Evolutionary conservation across 1,284 basidiomycete genomes (phyloP).

Genomic region (Ceratobasidium sp.): DNA sequence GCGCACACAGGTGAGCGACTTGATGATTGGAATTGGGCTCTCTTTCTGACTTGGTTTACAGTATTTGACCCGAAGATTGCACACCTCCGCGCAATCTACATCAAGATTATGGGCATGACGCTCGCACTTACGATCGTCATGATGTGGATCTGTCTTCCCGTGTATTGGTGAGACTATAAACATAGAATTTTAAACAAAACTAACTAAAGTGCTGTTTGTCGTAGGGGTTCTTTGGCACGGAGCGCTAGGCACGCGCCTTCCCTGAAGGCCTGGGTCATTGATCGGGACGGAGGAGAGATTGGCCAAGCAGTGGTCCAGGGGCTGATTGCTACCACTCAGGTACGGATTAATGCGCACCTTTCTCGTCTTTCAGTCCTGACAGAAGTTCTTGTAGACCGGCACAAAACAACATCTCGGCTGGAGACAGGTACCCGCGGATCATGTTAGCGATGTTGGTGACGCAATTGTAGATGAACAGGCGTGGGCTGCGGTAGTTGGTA

Average conservation of each 20-base stretch:
- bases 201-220: background rate
- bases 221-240: conserved; percentile 48
- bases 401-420: conserved; percentile 55
- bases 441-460: conserved; percentile 54
- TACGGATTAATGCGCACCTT: background rate
- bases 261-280: conserved; percentile 62
- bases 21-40: background rate
- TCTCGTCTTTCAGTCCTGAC: background rate
- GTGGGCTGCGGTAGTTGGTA: conserved; percentile 59
- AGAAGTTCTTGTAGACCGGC: conserved; percentile 48
- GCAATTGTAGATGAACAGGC: conserved; percentile 56
- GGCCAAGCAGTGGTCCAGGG: conserved; percentile 57
- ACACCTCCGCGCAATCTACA: conserved; percentile 43
- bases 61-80: conserved; percentile 48
- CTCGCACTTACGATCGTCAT: conserved; percentile 45
- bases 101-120: conserved; percentile 46
- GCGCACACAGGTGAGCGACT: conserved; percentile 16
- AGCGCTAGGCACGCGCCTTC: conserved; percentile 46
- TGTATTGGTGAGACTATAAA: background rate
- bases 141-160: conserved; percentile 44
- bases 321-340: conserved; percentile 53
- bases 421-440: conserved; percentile 52
- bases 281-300: conserved; percentile 62
- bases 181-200: background rate
- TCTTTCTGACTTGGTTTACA: background rate